phyloP scores from a whole-genome alignment of 2,329 filamentous ascomycete species.

The Tolypocladium tundrense region DNA sequence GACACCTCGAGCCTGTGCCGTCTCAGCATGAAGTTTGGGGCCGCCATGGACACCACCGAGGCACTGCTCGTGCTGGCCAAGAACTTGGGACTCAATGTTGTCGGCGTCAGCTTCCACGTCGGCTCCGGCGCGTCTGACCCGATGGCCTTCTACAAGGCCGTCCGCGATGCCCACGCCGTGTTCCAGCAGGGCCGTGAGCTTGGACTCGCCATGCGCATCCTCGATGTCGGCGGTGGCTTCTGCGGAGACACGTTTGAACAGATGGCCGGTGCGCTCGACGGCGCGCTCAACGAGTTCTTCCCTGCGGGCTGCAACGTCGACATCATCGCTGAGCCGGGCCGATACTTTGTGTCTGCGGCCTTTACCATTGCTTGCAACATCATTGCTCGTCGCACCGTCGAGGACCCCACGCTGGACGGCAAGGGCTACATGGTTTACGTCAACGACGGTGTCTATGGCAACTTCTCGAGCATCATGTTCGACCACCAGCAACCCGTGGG shows the following conservation, averaged over 20 bases:
- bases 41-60: constrained; percentile 71
- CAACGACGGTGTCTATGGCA: constrained; percentile 96
- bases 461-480: constrained; percentile 99
- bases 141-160: constrained; percentile 81
- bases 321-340: constrained; percentile 91
- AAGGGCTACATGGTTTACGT: constrained; percentile 93
- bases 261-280: constrained; percentile 73
- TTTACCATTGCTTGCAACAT: constrained; percentile 95
- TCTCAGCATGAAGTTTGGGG: constrained; percentile 94
- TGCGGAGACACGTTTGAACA: constrained; percentile 81
- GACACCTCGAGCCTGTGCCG: constrained; percentile 91
- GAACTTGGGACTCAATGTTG: constrained; percentile 76
- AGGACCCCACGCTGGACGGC: constrained; percentile 53
- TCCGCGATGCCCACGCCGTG: constrained; percentile 76
- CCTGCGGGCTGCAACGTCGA: constrained; percentile 60
- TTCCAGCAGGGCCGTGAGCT: constrained; percentile 73
- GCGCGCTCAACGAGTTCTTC: constrained; percentile 80
- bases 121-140: constrained; percentile 94
- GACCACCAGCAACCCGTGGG: constrained; percentile 90
- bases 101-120: constrained; percentile 96
- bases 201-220: constrained; percentile 73
- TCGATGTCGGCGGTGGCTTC: constrained; percentile 94
- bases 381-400: constrained; percentile 85
- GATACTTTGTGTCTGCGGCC: constrained; percentile 87
- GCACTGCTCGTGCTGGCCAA: constrained; percentile 71